Evolutionary conservation across 345 rosid genomes (phyloP), one percentile per base, ranked within the genome.

Genomic region (Pelargonium nanum): DNA sequence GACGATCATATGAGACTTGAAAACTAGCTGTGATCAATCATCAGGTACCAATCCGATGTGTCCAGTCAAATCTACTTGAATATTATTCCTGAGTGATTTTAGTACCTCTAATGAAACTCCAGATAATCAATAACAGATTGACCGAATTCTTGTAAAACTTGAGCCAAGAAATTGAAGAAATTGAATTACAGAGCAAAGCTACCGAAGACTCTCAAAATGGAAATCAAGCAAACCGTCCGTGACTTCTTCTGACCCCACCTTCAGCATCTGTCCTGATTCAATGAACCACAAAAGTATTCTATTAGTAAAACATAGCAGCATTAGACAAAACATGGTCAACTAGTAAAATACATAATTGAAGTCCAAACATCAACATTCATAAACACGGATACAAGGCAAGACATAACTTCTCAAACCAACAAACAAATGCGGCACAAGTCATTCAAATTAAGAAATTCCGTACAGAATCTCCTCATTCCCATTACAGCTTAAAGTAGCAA

Each of bases 21-120:
- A 40, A n/a, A 53, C 59, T 53, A 62, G 57, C 53, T 64, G 67
- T 58, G 56, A 64, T 62, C 55, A 26, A 64, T 62, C 55, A 26
- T 56, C 59, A 61, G 67, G 71, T 50, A 60, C 32, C 72, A 75
- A 69, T 64, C 65, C 20, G 66, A 58, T n/a, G 24, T 54, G 56
- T 61, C 64, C 28, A 53, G 17, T 59, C 52, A 57, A 62, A 56
- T 57, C 58, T 19, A 55, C 67, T 54, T 22, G 34, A 59, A 23
- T n/a, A 23, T 61, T n/a, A 62, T 26, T 19, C 22, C 8, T 30
- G n/a, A 40, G 53, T 30, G n/a, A 40, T 40, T 10, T 54, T 25
- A 19, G 26, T 28, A 24, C 51, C 61, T n/a, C 65, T 15, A 28
- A 19, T 32, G 22, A 52, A 59, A 5, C 6, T 34, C 58, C 57